Base-by-base conservation (phyloP, 371 early-diverging fungal species). In the Mucor plumbeus region DNA sequence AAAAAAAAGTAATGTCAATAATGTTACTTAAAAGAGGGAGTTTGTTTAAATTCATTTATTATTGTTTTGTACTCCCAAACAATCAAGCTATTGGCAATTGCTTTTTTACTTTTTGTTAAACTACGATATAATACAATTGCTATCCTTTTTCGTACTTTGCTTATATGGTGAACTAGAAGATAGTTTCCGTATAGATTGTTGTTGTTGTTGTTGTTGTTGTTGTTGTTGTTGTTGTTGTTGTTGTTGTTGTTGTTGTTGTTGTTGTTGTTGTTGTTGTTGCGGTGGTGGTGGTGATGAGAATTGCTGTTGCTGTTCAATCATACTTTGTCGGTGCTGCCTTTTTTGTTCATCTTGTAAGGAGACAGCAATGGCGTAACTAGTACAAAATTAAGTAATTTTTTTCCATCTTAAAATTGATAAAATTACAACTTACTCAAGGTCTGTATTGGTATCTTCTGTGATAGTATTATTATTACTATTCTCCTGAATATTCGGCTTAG, bases 351-450 rank as follows among this genome's bases (percentile, higher is more conserved):
- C 61, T 39, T 68, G 66, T 38, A 70, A 36, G 9, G 70, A 70
- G 7, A 65, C 40, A 9, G 70, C 70, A 62, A 70, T 65, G 40
- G 70, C 70, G 36, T 62, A 47, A 58, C 70, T 70, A 34, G 14
- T 10, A 7, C 4, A n/a, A 38, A 5, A 63, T 13, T 4, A 8
- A 38, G 17, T 6, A 10, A 11, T 19, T 35, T 7, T 31, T 26
- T 14, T n/a, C 41, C 33, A 17, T 56, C 38, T 38, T 3, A 13
- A 50, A n/a, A 44, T 17, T 35, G 55, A 7, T 15, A 0, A 33
- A 19, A n/a, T 11, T 50, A 72, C 65, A 53, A 35, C 70, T 68
- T 73, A 75, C 76, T 76, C 74, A 6, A 75, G 44, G 66, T 77
- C 74, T 34, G 48, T 59, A 17, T n/a, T 61, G 69, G 57, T 71